phyloP scores from a whole-genome alignment of 2,329 filamentous ascomycete species.

The Fusarium acutatum region DNA sequence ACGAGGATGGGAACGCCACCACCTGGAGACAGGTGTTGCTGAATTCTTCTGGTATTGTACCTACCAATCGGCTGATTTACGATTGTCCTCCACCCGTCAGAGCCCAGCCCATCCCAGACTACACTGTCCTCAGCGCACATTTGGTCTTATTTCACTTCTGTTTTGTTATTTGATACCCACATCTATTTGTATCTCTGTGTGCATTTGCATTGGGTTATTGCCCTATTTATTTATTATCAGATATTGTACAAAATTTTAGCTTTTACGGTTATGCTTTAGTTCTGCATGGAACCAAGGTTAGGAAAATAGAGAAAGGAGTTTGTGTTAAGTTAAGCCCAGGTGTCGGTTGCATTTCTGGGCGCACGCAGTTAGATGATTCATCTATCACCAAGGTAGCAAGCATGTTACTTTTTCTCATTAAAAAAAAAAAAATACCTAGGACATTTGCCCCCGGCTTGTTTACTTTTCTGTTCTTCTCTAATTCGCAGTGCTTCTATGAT shows the following conservation, averaged over 20 bases:
- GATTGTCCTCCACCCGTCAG: not conserved
- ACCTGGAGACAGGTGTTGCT: conserved; percentile 2
- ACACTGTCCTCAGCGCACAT: not conserved
- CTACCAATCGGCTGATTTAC: not conserved
- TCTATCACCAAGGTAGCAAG: conserved; percentile 18
- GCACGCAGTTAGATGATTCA: conserved; percentile 15
- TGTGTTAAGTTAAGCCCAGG: not conserved
- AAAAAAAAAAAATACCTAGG: conserved; percentile 9
- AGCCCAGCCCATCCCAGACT: not conserved
- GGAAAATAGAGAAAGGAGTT: conserved; percentile 28
- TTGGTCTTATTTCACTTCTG: conserved; percentile 36
- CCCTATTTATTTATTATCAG: conserved; percentile 10
- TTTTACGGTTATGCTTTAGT: conserved; percentile 14
- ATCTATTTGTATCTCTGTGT: conserved; percentile 18
- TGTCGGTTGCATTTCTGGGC: conserved; percentile 15
- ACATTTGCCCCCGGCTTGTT: conserved; percentile 3
- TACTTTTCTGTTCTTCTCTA: not conserved
- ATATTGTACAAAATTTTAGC: conserved; percentile 13
- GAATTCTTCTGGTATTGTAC: not conserved
- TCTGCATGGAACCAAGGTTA: conserved; percentile 11
- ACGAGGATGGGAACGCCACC: not conserved
- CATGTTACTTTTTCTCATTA: not conserved
- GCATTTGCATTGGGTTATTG: conserved; percentile 8
- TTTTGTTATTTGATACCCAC: conserved; percentile 43
- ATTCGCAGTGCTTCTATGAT: not conserved